Evolutionary conservation across 1,139 yeast species (phyloP), one percentile per base, ranked within the genome.

Genomic region (Blastobotrys proliferans): DNA sequence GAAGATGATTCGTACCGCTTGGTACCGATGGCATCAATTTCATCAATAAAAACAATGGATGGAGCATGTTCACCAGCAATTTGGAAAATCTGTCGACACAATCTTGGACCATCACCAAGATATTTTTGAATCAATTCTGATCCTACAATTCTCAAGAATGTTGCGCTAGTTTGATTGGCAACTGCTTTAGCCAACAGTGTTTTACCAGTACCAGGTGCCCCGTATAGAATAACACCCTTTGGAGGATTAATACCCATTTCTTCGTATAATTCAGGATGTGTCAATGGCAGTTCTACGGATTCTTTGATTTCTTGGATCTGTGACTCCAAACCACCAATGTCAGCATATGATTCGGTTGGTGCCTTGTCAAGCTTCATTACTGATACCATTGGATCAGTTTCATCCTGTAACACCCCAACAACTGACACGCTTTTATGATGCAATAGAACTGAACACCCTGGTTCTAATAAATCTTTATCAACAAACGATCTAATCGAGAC

Each of bases 221-320:
- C 99, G 62, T 94, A 94, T 49, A 94, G 74, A 56, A 94, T 90
- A 44, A 94, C 98, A 68, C 99, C 99, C 70, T 92, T 92, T 41
- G 99, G 99, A 6, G 98, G 98, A 60, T 90, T 88, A 62, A 94
- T 92, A 55, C 99, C 99, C 97, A 94, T 92, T 68, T 92, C 97
- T 68, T 94, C 97, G 67, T 92, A 94, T 55, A 94, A 72, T 65
- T 94, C 98, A 1, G 98, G 97, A 66, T 94, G 98, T 17, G 97
- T 90, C 53, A 94, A 74, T 8, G 99, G 99, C 59, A 94, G 74
- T 66, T 94, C 99, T 6, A 94, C 98, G 2, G 97, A 87, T 67
- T 94, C 99, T 67, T 92, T 92, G 56, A 94, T 94, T 67, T 94
- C 98, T 71, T 92, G 97, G 58, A 92, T 92, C 68, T 94, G 99